These are phyloP conservation scores for Populus hybrid DNA, from an alignment of 441 rosid species.

Conservation along the genomic window DNA sequence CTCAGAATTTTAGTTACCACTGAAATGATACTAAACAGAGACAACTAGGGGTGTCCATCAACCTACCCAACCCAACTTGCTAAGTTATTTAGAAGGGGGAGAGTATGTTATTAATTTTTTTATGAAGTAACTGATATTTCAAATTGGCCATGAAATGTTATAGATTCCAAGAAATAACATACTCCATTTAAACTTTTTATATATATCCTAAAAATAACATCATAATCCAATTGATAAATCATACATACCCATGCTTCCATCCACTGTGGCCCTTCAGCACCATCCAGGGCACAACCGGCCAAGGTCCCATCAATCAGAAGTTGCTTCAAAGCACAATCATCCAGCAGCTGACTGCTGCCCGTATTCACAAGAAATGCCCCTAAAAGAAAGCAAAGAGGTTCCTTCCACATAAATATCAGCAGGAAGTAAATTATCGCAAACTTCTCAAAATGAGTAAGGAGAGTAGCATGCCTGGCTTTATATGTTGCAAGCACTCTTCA, in stretches of 20 bases:
- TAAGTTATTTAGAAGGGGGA: not conserved
- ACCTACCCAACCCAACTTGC: not conserved
- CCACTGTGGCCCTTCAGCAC: constrained; percentile 99
- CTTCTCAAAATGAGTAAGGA: constrained; percentile 7
- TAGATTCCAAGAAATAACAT: not conserved
- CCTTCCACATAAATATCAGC: constrained; percentile 6
- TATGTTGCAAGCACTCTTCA: constrained; percentile 92
- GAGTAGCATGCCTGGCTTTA: constrained; percentile 71
- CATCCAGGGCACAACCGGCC: constrained; percentile 97
- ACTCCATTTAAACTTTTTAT: not conserved
- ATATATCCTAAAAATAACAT: not conserved
- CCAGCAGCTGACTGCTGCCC: constrained; percentile 90
- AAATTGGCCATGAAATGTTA: not conserved
- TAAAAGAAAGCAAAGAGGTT: constrained; percentile 18
- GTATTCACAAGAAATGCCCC: constrained; percentile 98
- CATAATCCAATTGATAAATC: not conserved
- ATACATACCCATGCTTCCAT: constrained; percentile 98
- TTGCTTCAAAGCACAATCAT: constrained; percentile 91
- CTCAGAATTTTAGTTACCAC: not conserved
- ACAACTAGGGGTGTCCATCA: too few species aligned
- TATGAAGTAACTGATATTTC: not conserved
- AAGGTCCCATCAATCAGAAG: constrained; percentile 90
- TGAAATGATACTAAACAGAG: too few species aligned
- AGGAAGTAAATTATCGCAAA: not conserved
- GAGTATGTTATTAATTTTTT: not conserved